Evolutionary conservation across 2,329 filamentous ascomycete genomes (phyloP).

Genomic region (Coleophoma crateriformis): DNA sequence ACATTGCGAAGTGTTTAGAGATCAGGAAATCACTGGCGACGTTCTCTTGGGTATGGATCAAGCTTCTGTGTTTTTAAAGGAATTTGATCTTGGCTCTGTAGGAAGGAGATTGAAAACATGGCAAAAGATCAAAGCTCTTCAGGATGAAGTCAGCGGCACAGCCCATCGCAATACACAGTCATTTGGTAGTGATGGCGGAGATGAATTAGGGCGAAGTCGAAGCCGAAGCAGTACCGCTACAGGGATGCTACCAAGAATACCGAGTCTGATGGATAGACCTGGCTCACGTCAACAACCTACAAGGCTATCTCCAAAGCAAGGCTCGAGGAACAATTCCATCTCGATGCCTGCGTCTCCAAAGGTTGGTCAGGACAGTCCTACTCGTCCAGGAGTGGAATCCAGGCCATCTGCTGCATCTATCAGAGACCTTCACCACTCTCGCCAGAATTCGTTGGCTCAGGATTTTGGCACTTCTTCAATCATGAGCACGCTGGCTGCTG

Average conservation of each 20-base stretch:
- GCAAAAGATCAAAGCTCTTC: constrained; percentile 90
- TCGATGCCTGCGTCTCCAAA: constrained; percentile 35
- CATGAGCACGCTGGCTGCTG: constrained; percentile 33
- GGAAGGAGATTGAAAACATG: constrained; percentile 87
- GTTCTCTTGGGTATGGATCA: constrained; percentile 94
- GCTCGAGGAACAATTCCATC: constrained; percentile 28
- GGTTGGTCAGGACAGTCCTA: constrained; percentile 28
- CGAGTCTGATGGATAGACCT: constrained; percentile 21
- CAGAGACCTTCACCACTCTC: constrained; percentile 75
- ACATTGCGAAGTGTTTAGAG: constrained; percentile 89
- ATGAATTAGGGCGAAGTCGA: constrained; percentile 42
- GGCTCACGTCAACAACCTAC: constrained; percentile 15
- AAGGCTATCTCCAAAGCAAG: constrained; percentile 23
- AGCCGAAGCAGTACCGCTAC: constrained; percentile 28
- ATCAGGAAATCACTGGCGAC: constrained; percentile 94
- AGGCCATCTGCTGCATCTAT: constrained; percentile 77
- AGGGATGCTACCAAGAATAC: constrained; percentile 21
- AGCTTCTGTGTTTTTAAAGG: constrained; percentile 89
- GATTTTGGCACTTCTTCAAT: constrained; percentile 35
- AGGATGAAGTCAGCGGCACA: constrained; percentile 71
- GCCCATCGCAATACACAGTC: constrained; percentile 48
- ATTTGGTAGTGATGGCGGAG: constrained; percentile 54
- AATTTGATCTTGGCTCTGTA: constrained; percentile 88
- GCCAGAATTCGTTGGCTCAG: constrained; percentile 62
- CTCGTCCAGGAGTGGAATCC: constrained; percentile 35